Conservation (phyloP, 2,329 filamentous ascomycete species). For the Trichoderma guizhouense region DNA sequence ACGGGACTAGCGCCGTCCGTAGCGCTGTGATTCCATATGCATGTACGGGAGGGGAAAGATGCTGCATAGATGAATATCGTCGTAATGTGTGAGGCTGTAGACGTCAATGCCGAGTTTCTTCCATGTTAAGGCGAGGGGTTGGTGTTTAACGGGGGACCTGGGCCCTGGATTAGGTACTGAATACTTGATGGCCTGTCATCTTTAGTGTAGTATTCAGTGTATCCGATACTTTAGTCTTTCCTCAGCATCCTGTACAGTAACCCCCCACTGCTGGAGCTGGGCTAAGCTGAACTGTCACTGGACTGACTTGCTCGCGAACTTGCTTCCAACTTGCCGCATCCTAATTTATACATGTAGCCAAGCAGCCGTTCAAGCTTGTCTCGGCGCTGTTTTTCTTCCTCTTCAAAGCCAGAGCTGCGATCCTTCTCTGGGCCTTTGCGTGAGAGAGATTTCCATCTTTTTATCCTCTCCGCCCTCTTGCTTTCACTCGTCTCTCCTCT, state of each 20-base stretch:
- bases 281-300: conserved; percentile 15
- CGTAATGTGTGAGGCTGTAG: background rate
- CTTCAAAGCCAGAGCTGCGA: background rate
- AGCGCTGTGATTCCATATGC: background rate
- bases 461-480: background rate
- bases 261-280: conserved; percentile 4
- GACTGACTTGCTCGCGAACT: conserved; percentile 5
- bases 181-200: background rate
- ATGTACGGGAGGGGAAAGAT: background rate
- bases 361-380: background rate
- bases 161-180: background rate
- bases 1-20: conserved; percentile 4
- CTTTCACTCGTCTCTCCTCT: background rate
- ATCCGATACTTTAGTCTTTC: background rate
- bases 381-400: background rate
- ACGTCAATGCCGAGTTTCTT: conserved; percentile 1
- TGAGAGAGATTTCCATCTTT: background rate
- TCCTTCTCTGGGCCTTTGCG: background rate
- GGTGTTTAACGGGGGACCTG: background rate
- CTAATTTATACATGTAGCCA: background rate
- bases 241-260: background rate
- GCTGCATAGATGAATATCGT: background rate
- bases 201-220: accelerated
- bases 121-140: conserved; percentile 2
- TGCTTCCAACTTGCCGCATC: background rate